These are phyloP conservation scores for Phytophthora citricola DNA, from an alignment of 352 stramenopile genomes.

Conservation along the genomic window DNA sequence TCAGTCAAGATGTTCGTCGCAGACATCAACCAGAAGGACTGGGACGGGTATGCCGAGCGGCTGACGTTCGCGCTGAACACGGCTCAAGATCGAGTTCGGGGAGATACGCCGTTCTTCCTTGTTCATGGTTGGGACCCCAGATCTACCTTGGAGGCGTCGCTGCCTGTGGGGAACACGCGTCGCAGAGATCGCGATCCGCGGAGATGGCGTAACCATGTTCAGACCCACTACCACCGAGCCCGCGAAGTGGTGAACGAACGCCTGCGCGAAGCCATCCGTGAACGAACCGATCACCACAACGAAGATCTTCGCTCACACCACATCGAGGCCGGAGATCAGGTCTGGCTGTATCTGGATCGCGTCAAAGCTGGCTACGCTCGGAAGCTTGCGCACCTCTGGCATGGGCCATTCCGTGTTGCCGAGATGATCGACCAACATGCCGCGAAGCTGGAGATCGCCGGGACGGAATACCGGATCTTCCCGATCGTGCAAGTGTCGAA, in stretches of 20 bases:
- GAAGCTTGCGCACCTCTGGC: too few species aligned
- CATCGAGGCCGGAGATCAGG: not conserved
- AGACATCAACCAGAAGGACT: too few species aligned
- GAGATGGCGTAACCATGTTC: not conserved
- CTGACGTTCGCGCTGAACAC: not conserved
- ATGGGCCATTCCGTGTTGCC: too few species aligned
- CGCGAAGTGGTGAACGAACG: not conserved
- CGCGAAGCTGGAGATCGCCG: slow-evolving; percentile 4
- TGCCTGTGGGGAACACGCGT: not conserved
- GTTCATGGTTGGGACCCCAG: slow-evolving; percentile 1
- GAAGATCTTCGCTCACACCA: too few species aligned
- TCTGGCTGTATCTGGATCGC: slow-evolving; percentile 12
- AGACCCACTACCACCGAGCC: slow-evolving; percentile 7
- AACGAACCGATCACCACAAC: not conserved
- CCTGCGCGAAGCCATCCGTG: not conserved
- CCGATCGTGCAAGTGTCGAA: slow-evolving; percentile 31
- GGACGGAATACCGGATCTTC: slow-evolving; percentile 18
- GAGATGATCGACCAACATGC: slow-evolving; percentile 15
- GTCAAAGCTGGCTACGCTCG: slow-evolving; percentile 1
- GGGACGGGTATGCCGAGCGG: too few species aligned
- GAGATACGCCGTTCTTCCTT: slow-evolving; percentile 10
- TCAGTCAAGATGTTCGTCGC: too few species aligned
- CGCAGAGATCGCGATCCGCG: not conserved
- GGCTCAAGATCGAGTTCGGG: not conserved
- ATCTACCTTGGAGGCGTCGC: slow-evolving; percentile 18